Percentiles rank a stretch among this genome's conserved stretches.
Conservation (phyloP, 805 yeast species). For the Torulaspora gathmanii region DNA sequence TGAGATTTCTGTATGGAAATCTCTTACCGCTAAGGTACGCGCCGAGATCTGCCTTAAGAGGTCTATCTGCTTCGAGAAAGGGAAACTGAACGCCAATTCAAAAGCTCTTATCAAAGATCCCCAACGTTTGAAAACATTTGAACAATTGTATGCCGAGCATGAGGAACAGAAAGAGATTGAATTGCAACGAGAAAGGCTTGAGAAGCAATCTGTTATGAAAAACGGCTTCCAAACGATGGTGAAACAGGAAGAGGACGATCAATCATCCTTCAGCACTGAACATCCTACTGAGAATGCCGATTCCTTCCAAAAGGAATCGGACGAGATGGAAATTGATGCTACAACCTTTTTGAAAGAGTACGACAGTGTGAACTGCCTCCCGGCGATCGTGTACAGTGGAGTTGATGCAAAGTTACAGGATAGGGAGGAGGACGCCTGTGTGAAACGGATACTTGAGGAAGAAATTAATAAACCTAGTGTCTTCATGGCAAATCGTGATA, state of each 20-base stretch:
- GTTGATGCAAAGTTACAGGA: constrained; percentile 45
- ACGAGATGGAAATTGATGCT: constrained; percentile 47
- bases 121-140: constrained; percentile 58
- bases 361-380: constrained; percentile 76
- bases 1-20: constrained; percentile 79
- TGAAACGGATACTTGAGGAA: constrained; percentile 38
- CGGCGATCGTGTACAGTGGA: constrained; percentile 56
- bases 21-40: constrained; percentile 71
- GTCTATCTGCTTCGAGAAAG: constrained; percentile 57
- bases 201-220: constrained; percentile 38
- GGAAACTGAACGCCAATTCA: constrained; percentile 57
- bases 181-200: constrained; percentile 25
- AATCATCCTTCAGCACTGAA: constrained; percentile 8
- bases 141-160: constrained; percentile 32
- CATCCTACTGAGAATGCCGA: constrained; percentile 11
- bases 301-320: constrained; percentile 39
- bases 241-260: constrained; percentile 35
- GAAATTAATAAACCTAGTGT: constrained; percentile 37
- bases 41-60: constrained; percentile 70
- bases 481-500: constrained; percentile 39
- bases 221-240: constrained; percentile 35
- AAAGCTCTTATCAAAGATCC: constrained; percentile 66
- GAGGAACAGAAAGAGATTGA: constrained; percentile 31
- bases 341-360: constrained; percentile 74
- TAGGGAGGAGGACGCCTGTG: constrained; percentile 41